Evolutionary conservation across 192 early-diverging fungal species (phyloP), one percentile per base, ranked within the genome.

Genomic region (Glomus cerebriforme): DNA sequence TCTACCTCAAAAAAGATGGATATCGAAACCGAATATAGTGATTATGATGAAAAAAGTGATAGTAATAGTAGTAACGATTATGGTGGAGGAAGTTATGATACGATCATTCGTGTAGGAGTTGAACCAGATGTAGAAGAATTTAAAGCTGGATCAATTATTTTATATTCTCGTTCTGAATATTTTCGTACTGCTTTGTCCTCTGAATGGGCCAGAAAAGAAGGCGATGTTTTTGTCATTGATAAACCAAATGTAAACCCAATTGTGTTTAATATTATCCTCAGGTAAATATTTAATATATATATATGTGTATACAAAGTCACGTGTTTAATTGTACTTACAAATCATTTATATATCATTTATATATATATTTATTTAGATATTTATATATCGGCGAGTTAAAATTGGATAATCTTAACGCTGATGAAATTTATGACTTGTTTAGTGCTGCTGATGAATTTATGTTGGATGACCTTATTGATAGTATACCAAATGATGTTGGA

Each of bases 131-230:
- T 73, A 31, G 58, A n/a, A 73, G 71, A 73, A 59, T 73, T 73
- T 59, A 73, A 54, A 12, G 71, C 71, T 27, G 45, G 29, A 31
- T 73, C 71, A 7, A 47, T 54, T 19, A 54, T 73, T 12, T 54
- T 73, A 3, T 49, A 22, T 19, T 58, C 45, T 59, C 43, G 71
- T 58, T 73, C 45, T 49, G 24, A 39, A 10, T 73, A 73, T 59
- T 73, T 73, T 73, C 71, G 49, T 10, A 59, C 35, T 17, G 71
- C 71, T 59, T 45, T 73, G 10, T 73, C 71, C 0, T 27, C 27
- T 73, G 49, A 47, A 58, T 73, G 71, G 71, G 71, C 71, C 19
- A 73, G 49, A 59, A 73, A 73, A 73, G 71, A 73, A 37, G 27
- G 27, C 26, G 71, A 59, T 73, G 17, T 49, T 49, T 73, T 54